phyloP scores from a whole-genome alignment of 345 rosid genomes.

The Syzygium aqueum region DNA sequence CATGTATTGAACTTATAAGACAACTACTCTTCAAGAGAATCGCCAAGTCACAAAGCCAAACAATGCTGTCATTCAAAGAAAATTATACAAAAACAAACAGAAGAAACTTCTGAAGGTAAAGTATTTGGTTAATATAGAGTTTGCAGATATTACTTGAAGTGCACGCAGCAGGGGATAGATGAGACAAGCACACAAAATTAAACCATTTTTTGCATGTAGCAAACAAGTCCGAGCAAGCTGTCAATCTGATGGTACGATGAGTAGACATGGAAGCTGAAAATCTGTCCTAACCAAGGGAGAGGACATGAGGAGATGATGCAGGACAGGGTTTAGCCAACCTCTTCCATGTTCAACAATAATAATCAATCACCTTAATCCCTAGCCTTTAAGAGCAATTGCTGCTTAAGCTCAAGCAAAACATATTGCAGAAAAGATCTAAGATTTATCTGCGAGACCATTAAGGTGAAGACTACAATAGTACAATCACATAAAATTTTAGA shows the following conservation, averaged over 20 bases:
- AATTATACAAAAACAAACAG: background rate
- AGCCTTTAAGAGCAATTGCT: background rate
- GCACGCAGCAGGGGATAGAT: background rate
- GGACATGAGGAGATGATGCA: background rate
- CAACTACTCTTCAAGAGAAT: background rate
- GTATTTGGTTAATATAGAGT: background rate
- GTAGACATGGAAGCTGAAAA: background rate
- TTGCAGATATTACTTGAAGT: background rate
- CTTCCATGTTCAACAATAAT: background rate
- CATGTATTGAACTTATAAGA: background rate
- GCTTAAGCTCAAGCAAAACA: background rate
- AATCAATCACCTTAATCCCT: background rate
- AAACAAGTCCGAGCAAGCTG: background rate
- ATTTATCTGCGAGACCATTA: background rate
- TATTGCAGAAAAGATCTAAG: background rate
- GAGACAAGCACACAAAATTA: background rate
- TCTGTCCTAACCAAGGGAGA: background rate
- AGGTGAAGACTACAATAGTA: background rate
- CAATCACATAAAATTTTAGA: background rate
- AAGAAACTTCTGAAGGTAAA: background rate
- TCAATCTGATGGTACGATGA: background rate
- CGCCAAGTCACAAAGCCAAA: background rate
- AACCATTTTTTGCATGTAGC: background rate
- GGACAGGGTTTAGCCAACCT: background rate
- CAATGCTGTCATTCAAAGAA: background rate